Evolutionary conservation across 192 early-diverging fungal species (phyloP).

Genomic region (Linnemannia elongata): DNA sequence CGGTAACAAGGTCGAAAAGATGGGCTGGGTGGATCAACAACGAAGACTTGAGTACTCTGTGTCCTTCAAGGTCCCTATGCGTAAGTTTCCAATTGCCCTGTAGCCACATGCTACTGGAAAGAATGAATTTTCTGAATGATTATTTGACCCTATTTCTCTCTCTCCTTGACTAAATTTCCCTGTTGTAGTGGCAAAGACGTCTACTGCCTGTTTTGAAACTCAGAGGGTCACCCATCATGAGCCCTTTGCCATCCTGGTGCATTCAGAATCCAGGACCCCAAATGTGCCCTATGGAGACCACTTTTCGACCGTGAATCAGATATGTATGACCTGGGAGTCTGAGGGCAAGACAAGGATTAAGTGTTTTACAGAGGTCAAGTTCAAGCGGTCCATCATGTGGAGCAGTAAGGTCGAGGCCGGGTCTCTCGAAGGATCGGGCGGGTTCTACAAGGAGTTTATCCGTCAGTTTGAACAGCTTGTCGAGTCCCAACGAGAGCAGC

Average conservation of each 20-base stretch:
- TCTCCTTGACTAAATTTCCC: neutral
- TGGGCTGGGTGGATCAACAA: slow-evolving; percentile 7
- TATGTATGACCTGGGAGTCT: slow-evolving; percentile 43
- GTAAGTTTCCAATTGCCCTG: neutral
- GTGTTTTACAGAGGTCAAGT: slow-evolving; percentile 40
- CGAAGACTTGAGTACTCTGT: slow-evolving; percentile 39
- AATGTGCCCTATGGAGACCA: slow-evolving; percentile 36
- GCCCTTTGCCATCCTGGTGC: slow-evolving; percentile 21
- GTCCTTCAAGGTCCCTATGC: slow-evolving; percentile 34
- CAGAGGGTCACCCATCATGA: slow-evolving; percentile 16
- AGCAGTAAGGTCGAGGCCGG: slow-evolving; percentile 24
- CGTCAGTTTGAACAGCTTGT: slow-evolving; percentile 17
- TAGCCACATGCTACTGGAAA: neutral
- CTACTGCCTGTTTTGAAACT: slow-evolving; percentile 32
- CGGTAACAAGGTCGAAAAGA: neutral
- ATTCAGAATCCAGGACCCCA: slow-evolving; percentile 25
- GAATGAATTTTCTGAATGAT: neutral
- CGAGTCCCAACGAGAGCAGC: neutral
- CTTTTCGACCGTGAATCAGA: slow-evolving; percentile 42
- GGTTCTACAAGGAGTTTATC: slow-evolving; percentile 33
- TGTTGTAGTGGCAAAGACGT: slow-evolving; percentile 30
- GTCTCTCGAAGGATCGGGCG: slow-evolving; percentile 20
- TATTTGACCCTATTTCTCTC: neutral
- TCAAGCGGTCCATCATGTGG: slow-evolving; percentile 33
- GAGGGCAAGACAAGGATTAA: slow-evolving; percentile 32